A percentile compares a stretch with the other conserved stretches of the same genome.
Conservation (phyloP, 495 filamentous ascomycete species). For the Penicillium angulare region DNA sequence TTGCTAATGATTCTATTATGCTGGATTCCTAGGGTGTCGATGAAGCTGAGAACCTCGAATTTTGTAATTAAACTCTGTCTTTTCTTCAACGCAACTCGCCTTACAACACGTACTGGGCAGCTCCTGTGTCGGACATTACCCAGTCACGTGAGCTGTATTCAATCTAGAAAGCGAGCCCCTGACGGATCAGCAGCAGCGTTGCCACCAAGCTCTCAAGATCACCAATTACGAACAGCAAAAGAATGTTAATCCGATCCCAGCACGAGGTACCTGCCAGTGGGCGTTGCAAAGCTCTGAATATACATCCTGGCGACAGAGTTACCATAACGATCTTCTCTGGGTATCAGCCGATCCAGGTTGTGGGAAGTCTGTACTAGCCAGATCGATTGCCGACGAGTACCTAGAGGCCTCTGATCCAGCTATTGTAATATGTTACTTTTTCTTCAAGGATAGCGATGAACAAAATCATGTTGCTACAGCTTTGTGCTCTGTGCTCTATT, state of each 20-base stretch:
- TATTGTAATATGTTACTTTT: slow-evolving; percentile 45
- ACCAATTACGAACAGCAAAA: slow-evolving; percentile 28
- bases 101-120: too few relatives aligned
- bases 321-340: slow-evolving; percentile 35
- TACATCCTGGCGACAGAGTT: slow-evolving; percentile 23
- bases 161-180: too few relatives aligned
- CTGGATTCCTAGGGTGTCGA: too few relatives aligned
- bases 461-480: slow-evolving; percentile 29
- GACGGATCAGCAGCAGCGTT: too few relatives aligned
- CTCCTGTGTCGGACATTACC: too few relatives aligned
- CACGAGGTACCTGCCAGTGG: slow-evolving; percentile 24
- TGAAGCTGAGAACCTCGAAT: too few relatives aligned
- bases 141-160: too few relatives aligned
- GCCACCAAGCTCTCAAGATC: slow-evolving; percentile 25
- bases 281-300: slow-evolving; percentile 31
- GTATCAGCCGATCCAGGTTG: slow-evolving; percentile 46
- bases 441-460: slow-evolving; percentile 43
- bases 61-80: too few relatives aligned
- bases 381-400: slow-evolving; percentile 31
- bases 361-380: slow-evolving; percentile 44
- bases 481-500: slow-evolving; percentile 42
- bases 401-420: slow-evolving; percentile 6
- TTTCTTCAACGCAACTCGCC: too few relatives aligned
- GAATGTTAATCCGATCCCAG: slow-evolving; percentile 23
- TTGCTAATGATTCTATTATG: too few relatives aligned